Conservation (phyloP, 768 basidiomycete species). For the Clavaria fumosa region DNA sequence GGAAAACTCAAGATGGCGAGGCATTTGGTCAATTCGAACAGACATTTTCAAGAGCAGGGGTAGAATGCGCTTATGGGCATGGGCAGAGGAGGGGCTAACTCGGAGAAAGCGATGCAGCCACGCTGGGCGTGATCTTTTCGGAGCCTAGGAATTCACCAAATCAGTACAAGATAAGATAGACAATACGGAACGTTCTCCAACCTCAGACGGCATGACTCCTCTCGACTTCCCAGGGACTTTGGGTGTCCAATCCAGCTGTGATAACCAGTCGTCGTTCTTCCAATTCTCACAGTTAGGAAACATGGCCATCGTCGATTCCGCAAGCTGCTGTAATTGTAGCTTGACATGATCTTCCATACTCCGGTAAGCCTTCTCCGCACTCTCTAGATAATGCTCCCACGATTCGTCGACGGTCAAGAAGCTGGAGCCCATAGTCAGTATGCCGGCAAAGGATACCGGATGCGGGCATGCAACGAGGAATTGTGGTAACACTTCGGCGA, state of each 20-base stretch:
- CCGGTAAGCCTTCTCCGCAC: constrained; percentile 61
- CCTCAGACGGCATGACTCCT: constrained; percentile 29
- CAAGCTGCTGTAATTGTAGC: constrained; percentile 50
- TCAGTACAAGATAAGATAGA: background rate
- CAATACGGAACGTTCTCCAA: constrained; percentile 9
- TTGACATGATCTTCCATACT: constrained; percentile 66
- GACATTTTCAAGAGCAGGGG: constrained; percentile 54
- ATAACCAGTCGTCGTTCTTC: constrained; percentile 69
- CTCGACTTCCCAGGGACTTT: constrained; percentile 62
- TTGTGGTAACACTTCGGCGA: constrained; percentile 54
- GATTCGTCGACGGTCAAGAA: constrained; percentile 82
- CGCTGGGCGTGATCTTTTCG: constrained; percentile 18
- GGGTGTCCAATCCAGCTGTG: constrained; percentile 90
- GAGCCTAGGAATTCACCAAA: background rate
- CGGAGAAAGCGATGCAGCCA: constrained; percentile 43
- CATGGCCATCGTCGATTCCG: constrained; percentile 51
- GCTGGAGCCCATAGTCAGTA: constrained; percentile 81
- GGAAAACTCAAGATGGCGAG: no score
- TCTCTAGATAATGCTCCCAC: constrained; percentile 73
- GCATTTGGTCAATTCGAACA: no score
- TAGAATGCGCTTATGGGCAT: constrained; percentile 35
- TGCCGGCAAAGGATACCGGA: constrained; percentile 85
- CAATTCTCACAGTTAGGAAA: constrained; percentile 30
- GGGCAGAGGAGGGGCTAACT: constrained; percentile 24
- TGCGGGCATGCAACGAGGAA: constrained; percentile 78